Conservation (phyloP, 2,329 filamentous ascomycete species). For the Emericellopsis cladophorae region DNA sequence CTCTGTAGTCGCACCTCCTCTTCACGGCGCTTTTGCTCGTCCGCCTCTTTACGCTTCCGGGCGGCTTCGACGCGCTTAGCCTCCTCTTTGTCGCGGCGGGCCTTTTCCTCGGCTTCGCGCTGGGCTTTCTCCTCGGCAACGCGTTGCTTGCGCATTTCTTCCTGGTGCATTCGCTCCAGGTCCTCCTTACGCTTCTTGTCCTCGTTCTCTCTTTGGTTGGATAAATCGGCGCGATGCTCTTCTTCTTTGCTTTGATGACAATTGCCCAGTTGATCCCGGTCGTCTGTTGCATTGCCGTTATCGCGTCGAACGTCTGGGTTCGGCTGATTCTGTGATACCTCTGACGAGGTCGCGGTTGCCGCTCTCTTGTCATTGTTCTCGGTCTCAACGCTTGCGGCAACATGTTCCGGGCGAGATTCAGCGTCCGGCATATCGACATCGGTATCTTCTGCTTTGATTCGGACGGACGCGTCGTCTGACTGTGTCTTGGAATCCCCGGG, state of each 20-base stretch:
- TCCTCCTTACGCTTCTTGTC: slow-evolving; percentile 22
- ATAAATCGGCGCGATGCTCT: slow-evolving; percentile 9
- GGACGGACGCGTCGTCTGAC: slow-evolving; percentile 33
- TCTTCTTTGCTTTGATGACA: slow-evolving; percentile 4
- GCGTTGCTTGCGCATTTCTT: slow-evolving; percentile 12
- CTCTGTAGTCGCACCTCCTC: slow-evolving; percentile 12
- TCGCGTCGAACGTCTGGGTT: slow-evolving; percentile 8
- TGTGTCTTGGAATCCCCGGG: slow-evolving; percentile 10
- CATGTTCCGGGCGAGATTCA: slow-evolving; percentile 7
- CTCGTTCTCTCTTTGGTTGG: slow-evolving; percentile 7
- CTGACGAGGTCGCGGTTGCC: no score
- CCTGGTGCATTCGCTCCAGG: slow-evolving; percentile 9
- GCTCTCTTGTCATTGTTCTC: no score
- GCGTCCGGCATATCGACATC: slow-evolving; percentile 45
- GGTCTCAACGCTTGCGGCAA: no score
- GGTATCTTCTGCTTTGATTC: slow-evolving; percentile 42
- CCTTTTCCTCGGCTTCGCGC: slow-evolving; percentile 21
- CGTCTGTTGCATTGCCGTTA: slow-evolving; percentile 9
- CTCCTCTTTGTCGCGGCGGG: slow-evolving; percentile 23
- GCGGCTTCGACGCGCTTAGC: slow-evolving; percentile 24
- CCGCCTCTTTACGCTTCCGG: slow-evolving; percentile 22
- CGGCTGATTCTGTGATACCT: no score
- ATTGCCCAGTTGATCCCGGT: slow-evolving; percentile 6
- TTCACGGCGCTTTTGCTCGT: slow-evolving; percentile 24
- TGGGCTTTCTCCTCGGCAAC: slow-evolving; percentile 34